A percentile compares a stretch with the other conserved stretches of the same genome.
Conservation (phyloP, 805 yeast species). For the Candida stauntonica region DNA sequence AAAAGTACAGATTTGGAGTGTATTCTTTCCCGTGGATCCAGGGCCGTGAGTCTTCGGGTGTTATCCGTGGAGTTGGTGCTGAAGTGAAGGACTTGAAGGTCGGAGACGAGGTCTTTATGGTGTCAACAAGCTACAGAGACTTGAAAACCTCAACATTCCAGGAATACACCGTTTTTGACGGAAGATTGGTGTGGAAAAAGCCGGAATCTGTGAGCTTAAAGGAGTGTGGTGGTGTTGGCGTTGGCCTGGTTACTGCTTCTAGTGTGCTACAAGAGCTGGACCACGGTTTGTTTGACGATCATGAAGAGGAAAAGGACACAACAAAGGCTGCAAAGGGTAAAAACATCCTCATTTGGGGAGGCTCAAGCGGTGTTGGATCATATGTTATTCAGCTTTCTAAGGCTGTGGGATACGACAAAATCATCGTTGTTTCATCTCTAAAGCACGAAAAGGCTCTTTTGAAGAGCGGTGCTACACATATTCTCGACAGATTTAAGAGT, state of each 20-base stretch:
- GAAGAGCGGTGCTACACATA: constrained; percentile 40
- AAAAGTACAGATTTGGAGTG: constrained; percentile 41
- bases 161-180: constrained; percentile 40
- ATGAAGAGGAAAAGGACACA: constrained; percentile 11
- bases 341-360: constrained; percentile 42
- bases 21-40: constrained; percentile 47
- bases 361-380: constrained; percentile 43
- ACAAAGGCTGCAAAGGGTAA: constrained; percentile 1
- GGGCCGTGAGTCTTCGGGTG: constrained; percentile 44
- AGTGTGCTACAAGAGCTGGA: constrained; percentile 29
- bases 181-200: constrained; percentile 41
- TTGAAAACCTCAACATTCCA: constrained; percentile 44
- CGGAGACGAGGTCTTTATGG: constrained; percentile 39
- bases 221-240: constrained; percentile 44
- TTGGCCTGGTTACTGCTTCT: constrained; percentile 43
- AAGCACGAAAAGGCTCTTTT: constrained; percentile 34
- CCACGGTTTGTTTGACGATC: constrained; percentile 16
- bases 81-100: constrained; percentile 29
- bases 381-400: constrained; percentile 40
- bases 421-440: constrained; percentile 41
- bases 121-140: constrained; percentile 45
- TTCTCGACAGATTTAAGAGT: constrained; percentile 33
- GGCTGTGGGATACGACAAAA: constrained; percentile 33
- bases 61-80: constrained; percentile 32
- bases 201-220: constrained; percentile 33